phyloP scores from a whole-genome alignment of 176 grass and related monocot genomes.

The Carex myosuroides region DNA sequence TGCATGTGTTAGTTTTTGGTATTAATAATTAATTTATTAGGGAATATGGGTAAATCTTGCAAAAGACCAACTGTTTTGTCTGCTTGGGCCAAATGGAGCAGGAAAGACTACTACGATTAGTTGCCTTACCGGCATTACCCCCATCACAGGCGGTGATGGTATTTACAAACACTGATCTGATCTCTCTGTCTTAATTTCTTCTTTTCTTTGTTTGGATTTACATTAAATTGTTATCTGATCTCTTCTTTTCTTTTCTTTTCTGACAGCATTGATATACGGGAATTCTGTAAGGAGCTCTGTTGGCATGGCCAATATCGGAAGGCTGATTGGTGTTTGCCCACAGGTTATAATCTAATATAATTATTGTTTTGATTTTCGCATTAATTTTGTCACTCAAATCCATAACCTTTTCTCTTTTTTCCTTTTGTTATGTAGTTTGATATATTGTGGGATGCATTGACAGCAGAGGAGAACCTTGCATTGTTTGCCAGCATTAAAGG shows the following conservation, averaged over 20 bases:
- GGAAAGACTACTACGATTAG: conserved; percentile 89
- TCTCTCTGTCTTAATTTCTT: not conserved
- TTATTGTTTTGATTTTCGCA: too few relatives aligned
- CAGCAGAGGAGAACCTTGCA: conserved; percentile 69
- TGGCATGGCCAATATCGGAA: conserved; percentile 82
- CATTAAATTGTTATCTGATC: not conserved
- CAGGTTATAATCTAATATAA: conserved; percentile 35
- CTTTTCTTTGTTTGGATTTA: not conserved
- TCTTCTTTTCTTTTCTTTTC: conserved; percentile 13
- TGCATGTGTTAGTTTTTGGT: too few relatives aligned
- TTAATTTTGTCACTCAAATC: not conserved
- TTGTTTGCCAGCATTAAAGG: conserved; percentile 96
- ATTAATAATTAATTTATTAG: conserved; percentile 12
- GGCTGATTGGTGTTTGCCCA: conserved; percentile 95
- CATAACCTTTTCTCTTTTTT: not conserved
- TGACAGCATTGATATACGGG: conserved; percentile 76
- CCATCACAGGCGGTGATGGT: conserved; percentile 88
- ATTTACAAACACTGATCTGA: not conserved
- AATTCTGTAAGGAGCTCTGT: conserved; percentile 65
- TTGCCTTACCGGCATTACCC: conserved; percentile 91
- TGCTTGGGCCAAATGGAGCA: conserved; percentile 90
- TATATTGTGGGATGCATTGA: conserved; percentile 88
- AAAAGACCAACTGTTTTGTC: conserved; percentile 84
- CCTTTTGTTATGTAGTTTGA: conserved; percentile 55
- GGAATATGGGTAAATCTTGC: conserved; percentile 86